Percentiles rank a stretch among this genome's conserved stretches.
These are phyloP conservation scores for Septoria linicola DNA, from an alignment of 2,329 filamentous ascomycete genomes.

Conservation along the genomic window DNA sequence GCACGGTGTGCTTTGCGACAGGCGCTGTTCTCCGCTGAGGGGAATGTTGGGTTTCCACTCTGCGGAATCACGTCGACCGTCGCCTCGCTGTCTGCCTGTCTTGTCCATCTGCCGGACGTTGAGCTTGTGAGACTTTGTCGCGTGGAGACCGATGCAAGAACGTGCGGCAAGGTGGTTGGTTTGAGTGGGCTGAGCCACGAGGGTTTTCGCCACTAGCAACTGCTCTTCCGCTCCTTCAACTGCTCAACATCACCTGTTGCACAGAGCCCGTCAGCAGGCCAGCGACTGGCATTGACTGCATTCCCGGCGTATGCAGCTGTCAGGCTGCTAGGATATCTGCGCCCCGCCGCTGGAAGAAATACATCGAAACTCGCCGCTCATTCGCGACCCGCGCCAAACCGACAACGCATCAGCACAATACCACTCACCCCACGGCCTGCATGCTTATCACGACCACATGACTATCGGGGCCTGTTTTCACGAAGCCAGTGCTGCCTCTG, in stretches of 20 bases:
- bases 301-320: slow-evolving; percentile 15
- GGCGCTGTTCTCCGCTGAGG: not conserved
- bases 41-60: not conserved
- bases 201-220: not conserved
- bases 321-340: slow-evolving; percentile 5
- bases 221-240: not conserved
- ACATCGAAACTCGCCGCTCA: not conserved
- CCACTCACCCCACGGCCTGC: slow-evolving; percentile 9
- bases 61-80: not conserved
- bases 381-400: slow-evolving; percentile 1
- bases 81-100: not conserved
- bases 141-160: too few relatives aligned
- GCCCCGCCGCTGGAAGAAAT: not conserved
- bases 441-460: slow-evolving; percentile 5
- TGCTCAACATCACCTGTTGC: slow-evolving; percentile 5
- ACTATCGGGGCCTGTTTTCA: not conserved
- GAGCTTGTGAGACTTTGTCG: not conserved
- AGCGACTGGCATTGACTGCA: slow-evolving; percentile 4
- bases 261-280: slow-evolving; percentile 10
- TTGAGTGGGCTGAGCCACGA: not conserved
- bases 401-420: not conserved
- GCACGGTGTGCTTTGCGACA: not conserved
- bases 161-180: too few relatives aligned
- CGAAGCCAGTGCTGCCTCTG: not conserved
- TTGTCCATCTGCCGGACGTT: not conserved